Evolutionary conservation across 148 eudicot species (phyloP).

Genomic region (Chenopodium suecicum): DNA sequence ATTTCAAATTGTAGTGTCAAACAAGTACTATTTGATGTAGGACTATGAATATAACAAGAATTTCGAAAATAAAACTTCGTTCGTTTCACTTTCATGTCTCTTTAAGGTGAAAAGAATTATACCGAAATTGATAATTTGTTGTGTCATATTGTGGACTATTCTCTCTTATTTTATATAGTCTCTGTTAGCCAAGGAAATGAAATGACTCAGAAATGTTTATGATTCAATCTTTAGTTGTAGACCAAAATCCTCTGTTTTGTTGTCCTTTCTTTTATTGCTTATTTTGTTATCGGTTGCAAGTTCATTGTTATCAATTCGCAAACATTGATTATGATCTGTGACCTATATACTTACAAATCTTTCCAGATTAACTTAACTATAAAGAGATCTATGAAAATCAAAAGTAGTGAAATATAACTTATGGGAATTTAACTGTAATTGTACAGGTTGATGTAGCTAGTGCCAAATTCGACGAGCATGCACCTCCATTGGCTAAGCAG

Average conservation of each 20-base stretch:
- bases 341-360: neutral
- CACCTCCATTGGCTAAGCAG: conserved; percentile 52
- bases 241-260: neutral
- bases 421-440: neutral
- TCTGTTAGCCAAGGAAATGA: neutral
- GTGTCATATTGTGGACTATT: neutral
- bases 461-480: conserved; percentile 45
- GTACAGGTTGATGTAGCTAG: conserved; percentile 47
- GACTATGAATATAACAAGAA: neutral
- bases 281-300: neutral
- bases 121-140: too few species aligned
- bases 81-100: neutral
- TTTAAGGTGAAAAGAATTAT: neutral
- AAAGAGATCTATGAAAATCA: too few species aligned
- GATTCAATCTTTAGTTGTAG: neutral
- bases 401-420: neutral
- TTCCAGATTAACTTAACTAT: neutral
- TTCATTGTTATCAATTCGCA: neutral
- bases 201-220: neutral
- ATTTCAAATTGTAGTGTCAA: neutral
- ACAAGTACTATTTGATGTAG: neutral
- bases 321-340: neutral
- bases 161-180: neutral
- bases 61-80: neutral
- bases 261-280: neutral